A percentile compares a stretch with the other conserved stretches of the same genome.
phyloP scores from a whole-genome alignment of 78 protist species.

The Planoprotostelium fungivorum region DNA sequence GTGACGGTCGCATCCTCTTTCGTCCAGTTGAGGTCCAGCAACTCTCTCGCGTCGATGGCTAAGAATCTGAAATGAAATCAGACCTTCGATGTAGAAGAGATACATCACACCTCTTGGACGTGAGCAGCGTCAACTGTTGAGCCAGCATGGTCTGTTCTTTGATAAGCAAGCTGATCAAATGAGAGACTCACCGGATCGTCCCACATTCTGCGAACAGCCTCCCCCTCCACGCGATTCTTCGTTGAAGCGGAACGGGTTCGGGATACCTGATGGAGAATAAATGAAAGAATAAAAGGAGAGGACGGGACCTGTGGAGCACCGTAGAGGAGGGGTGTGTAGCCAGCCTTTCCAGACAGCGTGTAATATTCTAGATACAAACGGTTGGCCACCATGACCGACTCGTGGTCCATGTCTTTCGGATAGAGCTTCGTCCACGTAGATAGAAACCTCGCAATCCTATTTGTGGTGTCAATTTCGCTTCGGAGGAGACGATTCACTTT shows the following conservation, averaged over 20 bases:
- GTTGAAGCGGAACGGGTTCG: background rate
- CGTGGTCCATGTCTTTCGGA: background rate
- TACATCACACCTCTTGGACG: background rate
- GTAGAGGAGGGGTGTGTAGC: background rate
- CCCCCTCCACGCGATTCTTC: background rate
- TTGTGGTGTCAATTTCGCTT: too few species aligned
- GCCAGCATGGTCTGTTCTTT: too few species aligned
- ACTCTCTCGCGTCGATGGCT: background rate
- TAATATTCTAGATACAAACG: background rate
- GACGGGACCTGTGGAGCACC: background rate
- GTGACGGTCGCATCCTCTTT: background rate
- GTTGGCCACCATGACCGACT: background rate
- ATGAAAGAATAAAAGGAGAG: background rate
- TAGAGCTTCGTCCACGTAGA: background rate
- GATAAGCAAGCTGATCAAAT: too few species aligned
- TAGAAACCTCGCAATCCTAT: background rate
- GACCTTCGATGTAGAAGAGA: background rate
- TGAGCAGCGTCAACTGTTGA: background rate
- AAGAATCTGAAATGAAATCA: background rate
- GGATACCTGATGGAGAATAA: background rate
- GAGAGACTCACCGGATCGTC: background rate
- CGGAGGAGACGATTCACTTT: background rate
- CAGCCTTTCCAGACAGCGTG: background rate
- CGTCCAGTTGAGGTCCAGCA: background rate
- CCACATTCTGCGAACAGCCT: background rate